phyloP scores from a whole-genome alignment of 2,329 filamentous ascomycete species.

The Xylaria arbuscula region DNA sequence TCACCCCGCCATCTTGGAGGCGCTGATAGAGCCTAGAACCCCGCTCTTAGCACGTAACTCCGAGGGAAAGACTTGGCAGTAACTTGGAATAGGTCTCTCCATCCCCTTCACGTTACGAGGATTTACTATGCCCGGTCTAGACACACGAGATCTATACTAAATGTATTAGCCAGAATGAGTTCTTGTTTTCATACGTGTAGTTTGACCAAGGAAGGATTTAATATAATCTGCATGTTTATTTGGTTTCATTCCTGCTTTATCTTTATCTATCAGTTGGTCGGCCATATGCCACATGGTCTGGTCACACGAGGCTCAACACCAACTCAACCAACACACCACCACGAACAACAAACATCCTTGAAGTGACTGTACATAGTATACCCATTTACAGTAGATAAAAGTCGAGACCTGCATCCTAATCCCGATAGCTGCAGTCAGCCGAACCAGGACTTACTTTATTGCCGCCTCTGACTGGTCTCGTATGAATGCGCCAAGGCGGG shows the following conservation, averaged over 20 bases:
- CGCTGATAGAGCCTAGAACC: slow-evolving; percentile 5
- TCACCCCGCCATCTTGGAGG: background rate
- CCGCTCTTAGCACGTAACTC: background rate
- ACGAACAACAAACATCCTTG: background rate
- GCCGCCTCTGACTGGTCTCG: slow-evolving; percentile 3
- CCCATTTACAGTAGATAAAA: background rate
- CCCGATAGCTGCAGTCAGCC: slow-evolving; percentile 26
- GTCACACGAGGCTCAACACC: slow-evolving; percentile 2
- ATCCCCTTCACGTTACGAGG: background rate
- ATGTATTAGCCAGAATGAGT: background rate
- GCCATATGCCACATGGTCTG: background rate
- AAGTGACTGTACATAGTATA: background rate
- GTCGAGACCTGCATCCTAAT: background rate
- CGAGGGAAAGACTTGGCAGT: background rate
- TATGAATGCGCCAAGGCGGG: slow-evolving; percentile 30
- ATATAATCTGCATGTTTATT: background rate
- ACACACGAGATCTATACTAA: background rate
- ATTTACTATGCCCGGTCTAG: background rate
- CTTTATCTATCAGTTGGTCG: background rate
- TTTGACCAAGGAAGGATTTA: background rate
- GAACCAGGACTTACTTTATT: background rate
- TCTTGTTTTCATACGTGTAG: background rate
- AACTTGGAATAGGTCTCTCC: background rate
- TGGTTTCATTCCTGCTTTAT: background rate
- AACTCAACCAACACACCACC: background rate